Evolutionary conservation across 2,329 filamentous ascomycete genomes (phyloP).

Genomic region (Bipolaris oryzae): DNA sequence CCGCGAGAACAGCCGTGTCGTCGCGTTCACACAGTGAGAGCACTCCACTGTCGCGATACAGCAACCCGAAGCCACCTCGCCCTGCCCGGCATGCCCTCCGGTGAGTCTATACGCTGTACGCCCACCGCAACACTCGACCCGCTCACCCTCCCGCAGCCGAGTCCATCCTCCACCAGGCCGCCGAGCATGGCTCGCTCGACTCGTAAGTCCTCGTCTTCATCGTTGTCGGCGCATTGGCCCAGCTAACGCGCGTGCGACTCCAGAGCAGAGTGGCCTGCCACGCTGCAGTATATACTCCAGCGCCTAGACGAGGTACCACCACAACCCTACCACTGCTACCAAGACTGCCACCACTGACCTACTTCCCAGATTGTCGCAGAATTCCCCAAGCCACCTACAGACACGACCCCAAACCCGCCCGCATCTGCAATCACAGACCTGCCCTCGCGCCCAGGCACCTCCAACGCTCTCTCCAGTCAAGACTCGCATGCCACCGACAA

Average conservation of each 20-base stretch:
- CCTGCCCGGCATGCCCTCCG: constrained; percentile 28
- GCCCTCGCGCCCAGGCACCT: constrained; percentile 25
- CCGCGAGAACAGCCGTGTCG: constrained; percentile 7
- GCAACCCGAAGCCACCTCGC: constrained; percentile 6
- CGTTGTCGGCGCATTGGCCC: not conserved
- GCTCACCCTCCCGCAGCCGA: constrained; percentile 48
- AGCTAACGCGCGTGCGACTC: constrained; percentile 40
- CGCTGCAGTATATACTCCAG: constrained; percentile 69
- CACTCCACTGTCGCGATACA: not conserved
- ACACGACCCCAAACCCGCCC: constrained; percentile 50
- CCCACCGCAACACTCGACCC: not conserved
- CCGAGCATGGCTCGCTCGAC: constrained; percentile 64
- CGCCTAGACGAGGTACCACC: constrained; percentile 67
- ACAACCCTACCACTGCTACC: not conserved
- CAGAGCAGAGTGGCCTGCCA: constrained; percentile 72
- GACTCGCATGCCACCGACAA: constrained; percentile 67
- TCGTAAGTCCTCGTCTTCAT: constrained; percentile 53
- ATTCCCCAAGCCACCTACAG: constrained; percentile 69
- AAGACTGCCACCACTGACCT: not conserved
- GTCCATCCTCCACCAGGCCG: constrained; percentile 61
- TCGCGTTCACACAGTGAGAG: constrained; percentile 2
- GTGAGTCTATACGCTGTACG: constrained; percentile 12
- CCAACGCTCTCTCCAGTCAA: constrained; percentile 38
- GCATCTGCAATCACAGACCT: constrained; percentile 45
- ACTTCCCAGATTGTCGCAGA: constrained; percentile 71